Base-by-base conservation (phyloP, 345 rosid species). In the Fremontodendron californicum region DNA sequence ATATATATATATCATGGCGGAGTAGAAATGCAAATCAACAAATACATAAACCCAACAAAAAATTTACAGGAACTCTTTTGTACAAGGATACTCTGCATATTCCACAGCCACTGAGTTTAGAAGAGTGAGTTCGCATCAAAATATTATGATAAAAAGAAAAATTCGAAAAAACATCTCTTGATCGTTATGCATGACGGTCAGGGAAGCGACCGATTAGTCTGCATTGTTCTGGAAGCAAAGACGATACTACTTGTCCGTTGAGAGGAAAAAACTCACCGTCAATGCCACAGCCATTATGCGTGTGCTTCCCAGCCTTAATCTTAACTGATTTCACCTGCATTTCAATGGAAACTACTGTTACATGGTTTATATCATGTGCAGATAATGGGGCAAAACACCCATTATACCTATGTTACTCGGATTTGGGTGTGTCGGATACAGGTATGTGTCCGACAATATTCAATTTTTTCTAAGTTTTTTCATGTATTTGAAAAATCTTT, bases 221-320 rank as follows among this genome's bases (percentile, higher is more conserved):
- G 91, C 99, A 95, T 61, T 95, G 99, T 66, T 95, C 99, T 0
- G 99, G 99, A 46, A 90, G 87, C 88, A 95, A 81, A 3, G 87
- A 88, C 19, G 99, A 92, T n/a, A 89, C 68, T 49, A 92, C 96
- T 86, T 90, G 93, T 48, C 98, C 99, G 65, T 92, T 87, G 43
- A 95, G 89, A 7, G 89, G 88, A 76, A 93, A 93, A 69, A 92
- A 76, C 82, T 95, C 99, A 25, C 99, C 99, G 51, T 95, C 98
- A 80, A 95, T 93, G 65, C 98, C 99, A 72, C 98, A 93, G 72
- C 92, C 88, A 77, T 83, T 90, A 78, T 90, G 97, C 18, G 93
- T 88, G 77, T 84, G 92, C 83, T 91, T 93, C 31, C 87, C 91
- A 12, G 92, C 84, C 75, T 87, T 95, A 63, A 95, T 87, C 88